Conservation (phyloP, 345 rosid species). For the Hevea brasiliensis region DNA sequence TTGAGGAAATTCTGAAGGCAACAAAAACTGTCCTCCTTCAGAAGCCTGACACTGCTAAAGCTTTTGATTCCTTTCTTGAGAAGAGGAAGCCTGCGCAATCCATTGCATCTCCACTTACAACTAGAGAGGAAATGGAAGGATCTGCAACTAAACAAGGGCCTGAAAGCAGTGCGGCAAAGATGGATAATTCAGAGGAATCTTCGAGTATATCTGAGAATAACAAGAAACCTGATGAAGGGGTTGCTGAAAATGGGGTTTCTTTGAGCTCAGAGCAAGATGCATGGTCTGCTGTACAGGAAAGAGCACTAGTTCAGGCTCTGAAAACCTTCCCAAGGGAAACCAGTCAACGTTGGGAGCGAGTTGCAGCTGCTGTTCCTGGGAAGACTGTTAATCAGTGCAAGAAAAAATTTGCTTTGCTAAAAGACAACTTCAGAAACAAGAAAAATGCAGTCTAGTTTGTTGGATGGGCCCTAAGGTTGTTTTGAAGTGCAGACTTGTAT, state of each 20-base stretch:
- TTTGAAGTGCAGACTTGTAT: background rate
- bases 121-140: slow-evolving; percentile 68
- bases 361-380: slow-evolving; percentile 96
- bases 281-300: slow-evolving; percentile 95
- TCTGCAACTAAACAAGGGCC: slow-evolving; percentile 28
- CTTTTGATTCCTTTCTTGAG: slow-evolving; percentile 95
- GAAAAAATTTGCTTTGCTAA: slow-evolving; percentile 78
- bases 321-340: slow-evolving; percentile 96
- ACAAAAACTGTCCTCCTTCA: slow-evolving; percentile 94
- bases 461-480: background rate
- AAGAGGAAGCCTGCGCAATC: slow-evolving; percentile 76
- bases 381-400: slow-evolving; percentile 88
- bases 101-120: slow-evolving; percentile 83
- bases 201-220: slow-evolving; percentile 33
- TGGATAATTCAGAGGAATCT: slow-evolving; percentile 33
- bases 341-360: slow-evolving; percentile 94
- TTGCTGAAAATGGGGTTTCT: slow-evolving; percentile 41
- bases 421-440: slow-evolving; percentile 85
- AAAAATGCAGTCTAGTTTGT: slow-evolving; percentile 43
- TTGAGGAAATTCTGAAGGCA: slow-evolving; percentile 93
- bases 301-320: slow-evolving; percentile 88
- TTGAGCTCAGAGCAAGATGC: slow-evolving; percentile 69
- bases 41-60: slow-evolving; percentile 87
- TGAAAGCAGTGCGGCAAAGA: slow-evolving; percentile 28
- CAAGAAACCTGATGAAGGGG: slow-evolving; percentile 37